Conservation (phyloP, 2,329 filamentous ascomycete species). For the Hypoxylon sp. region DNA sequence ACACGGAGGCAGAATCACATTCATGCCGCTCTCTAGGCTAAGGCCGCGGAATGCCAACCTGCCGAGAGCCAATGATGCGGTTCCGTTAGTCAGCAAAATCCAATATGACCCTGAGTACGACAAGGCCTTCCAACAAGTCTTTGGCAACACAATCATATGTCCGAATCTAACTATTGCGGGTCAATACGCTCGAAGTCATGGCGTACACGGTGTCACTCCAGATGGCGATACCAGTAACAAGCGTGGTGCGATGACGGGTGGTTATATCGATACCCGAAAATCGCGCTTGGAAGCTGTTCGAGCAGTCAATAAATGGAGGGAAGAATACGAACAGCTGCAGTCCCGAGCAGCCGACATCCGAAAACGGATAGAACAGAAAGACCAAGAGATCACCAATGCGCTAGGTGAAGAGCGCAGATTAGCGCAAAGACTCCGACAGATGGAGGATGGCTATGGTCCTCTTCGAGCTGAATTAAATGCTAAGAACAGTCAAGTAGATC, state of each 20-base stretch:
- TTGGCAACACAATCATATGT: conserved; percentile 94
- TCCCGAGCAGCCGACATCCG: conserved; percentile 75
- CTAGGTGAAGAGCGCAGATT: conserved; percentile 86
- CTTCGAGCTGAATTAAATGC: conserved; percentile 80
- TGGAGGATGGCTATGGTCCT: conserved; percentile 86
- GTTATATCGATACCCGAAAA: conserved; percentile 87
- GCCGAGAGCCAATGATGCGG: conserved; percentile 86
- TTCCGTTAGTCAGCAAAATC: conserved; percentile 88
- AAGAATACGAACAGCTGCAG: conserved; percentile 77
- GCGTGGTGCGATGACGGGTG: conserved; percentile 93
- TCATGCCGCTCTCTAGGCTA: conserved; percentile 91
- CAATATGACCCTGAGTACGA: conserved; percentile 82
- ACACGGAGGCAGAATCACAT: conserved; percentile 88
- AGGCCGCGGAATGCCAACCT: conserved; percentile 79
- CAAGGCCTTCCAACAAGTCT: conserved; percentile 92
- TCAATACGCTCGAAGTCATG: conserved; percentile 92
- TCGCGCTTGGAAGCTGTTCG: conserved; percentile 90
- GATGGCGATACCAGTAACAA: conserved; percentile 97
- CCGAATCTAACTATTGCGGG: conserved; percentile 88
- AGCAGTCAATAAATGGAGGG: conserved; percentile 78
- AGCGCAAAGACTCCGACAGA: conserved; percentile 80
- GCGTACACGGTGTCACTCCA: conserved; percentile 91
- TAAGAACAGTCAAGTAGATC: conserved; percentile 81
- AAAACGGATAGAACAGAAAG: conserved; percentile 79
- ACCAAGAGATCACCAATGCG: conserved; percentile 90